Conservation (phyloP, 106 monocot species). For the Alisma plantagoaquatica region DNA sequence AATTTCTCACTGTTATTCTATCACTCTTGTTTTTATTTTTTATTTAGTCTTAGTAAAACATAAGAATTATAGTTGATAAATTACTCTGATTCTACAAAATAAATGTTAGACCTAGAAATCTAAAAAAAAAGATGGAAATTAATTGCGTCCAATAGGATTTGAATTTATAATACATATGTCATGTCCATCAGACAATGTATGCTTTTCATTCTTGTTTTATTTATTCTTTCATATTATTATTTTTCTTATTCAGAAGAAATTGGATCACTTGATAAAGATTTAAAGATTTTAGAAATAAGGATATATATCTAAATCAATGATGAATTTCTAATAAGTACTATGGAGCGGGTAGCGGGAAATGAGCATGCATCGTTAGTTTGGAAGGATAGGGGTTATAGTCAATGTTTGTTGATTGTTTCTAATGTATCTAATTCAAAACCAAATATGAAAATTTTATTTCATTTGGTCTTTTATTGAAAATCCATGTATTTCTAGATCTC, state of each 20-base stretch:
- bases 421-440: not conserved
- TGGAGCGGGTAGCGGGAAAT: not conserved
- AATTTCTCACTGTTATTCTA: not conserved
- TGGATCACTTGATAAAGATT: not conserved
- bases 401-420: not conserved
- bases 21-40: not conserved
- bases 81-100: not conserved
- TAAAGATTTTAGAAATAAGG: not conserved
- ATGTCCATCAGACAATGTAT: conserved; percentile 3
- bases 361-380: not conserved
- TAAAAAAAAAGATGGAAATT: not conserved
- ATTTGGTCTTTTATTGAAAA: not conserved
- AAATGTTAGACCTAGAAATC: not conserved
- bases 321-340: not conserved
- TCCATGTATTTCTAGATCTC: not conserved
- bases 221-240: not conserved
- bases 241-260: not conserved
- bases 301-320: not conserved
- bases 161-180: conserved; percentile 1
- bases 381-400: not conserved
- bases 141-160: conserved; percentile 7
- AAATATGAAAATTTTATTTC: not conserved
- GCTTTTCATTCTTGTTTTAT: conserved; percentile 5
- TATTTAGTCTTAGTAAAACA: not conserved
- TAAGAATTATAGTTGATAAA: not conserved